Percentiles rank a stretch among this genome's conserved stretches.
Evolutionary conservation across 2,329 filamentous ascomycete species (phyloP).

Genomic region (Diatrype stigma): DNA sequence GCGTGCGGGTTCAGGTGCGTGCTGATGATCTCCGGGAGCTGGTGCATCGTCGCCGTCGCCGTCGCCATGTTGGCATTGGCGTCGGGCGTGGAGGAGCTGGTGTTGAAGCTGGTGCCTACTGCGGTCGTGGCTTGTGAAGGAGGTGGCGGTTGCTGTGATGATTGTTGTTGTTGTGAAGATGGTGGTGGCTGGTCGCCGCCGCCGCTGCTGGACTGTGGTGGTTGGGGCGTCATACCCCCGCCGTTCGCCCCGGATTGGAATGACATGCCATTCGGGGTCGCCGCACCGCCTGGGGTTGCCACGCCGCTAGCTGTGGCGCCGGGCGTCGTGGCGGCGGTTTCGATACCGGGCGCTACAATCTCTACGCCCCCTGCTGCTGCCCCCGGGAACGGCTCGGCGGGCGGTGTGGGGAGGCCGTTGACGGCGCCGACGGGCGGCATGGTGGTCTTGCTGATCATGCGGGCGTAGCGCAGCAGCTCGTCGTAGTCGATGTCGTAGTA

Average conservation of each 20-base stretch:
- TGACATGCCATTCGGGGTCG: conserved; percentile 19
- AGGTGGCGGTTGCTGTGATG: conserved; percentile 11
- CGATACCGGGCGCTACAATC: conserved; percentile 1
- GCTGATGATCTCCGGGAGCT: conserved; percentile 44
- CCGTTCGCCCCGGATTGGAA: conserved; percentile 1
- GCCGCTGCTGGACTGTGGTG: conserved; percentile 1
- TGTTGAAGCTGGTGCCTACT: conserved; percentile 7
- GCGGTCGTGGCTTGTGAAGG: conserved; percentile 1
- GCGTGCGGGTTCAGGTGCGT: conserved; percentile 52
- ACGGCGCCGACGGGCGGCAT: conserved; percentile 59
- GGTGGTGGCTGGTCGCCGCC: neutral
- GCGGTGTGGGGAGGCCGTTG: too few relatives aligned
- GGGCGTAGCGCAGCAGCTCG: conserved; percentile 73
- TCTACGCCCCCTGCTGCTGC: conserved; percentile 1
- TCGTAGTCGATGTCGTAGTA: conserved; percentile 60
- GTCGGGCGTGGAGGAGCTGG: too few relatives aligned
- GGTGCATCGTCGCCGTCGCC: conserved; percentile 6
- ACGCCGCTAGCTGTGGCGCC: neutral
- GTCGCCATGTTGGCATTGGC: conserved; percentile 31
- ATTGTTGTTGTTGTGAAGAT: neutral
- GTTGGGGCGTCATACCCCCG: conserved; percentile 1
- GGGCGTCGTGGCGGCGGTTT: conserved; percentile 22
- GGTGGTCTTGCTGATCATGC: conserved; percentile 75
- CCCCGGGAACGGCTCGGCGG: too few relatives aligned
- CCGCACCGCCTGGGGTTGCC: conserved; percentile 1